Base-by-base conservation (phyloP, 2,329 filamentous ascomycete species). In the Botrytis fabae region DNA sequence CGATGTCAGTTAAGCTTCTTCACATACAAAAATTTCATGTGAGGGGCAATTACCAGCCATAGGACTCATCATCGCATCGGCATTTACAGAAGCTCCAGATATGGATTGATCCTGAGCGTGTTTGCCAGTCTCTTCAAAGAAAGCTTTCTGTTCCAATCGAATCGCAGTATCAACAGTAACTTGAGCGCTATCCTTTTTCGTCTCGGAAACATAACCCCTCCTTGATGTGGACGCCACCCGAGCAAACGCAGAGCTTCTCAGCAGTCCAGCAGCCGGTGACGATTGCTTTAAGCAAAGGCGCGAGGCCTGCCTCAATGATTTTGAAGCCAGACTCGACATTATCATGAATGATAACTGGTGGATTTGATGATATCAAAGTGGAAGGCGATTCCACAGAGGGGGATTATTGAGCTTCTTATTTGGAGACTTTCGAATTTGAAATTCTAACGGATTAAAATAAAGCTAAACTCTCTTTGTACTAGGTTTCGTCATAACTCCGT, bases 141-240 rank as follows among this genome's bases (percentile, higher is more conserved):
- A 96, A 46, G 92, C 90, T 82, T 92, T 92, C 84, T 95, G 94
- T 77, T 97, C 94, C 74, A 94, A 86, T 82, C 92, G 93, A 83
- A 97, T 95, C 74, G 94, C 91, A 18, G 92, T 92, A 79, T 97
- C 94, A 73, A 94, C 84, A 78, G 89, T 91, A 80, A 97, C 92
- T 81, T 94, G 93, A 69, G 94, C 93, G 82, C 90, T 88, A 78
- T 93, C 90, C 77, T 90, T 87, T 85, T 92, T 94, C 75, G 93
- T 92, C 84, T 95, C 92, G 42, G 93, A 92, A 76, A 97, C 94
- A 87, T 97, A 97, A 79, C 85, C 87, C 81, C 93, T 89, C 78
- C 85, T 79, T 48, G 76, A 72, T 68, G 77, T 74, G 61, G 76
- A 73, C 68, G 76, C 76, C 63, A 73, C 75, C 71, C 76, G 72